Evolutionary conservation across 164 flowering plant species (phyloP).

Genomic region (Vitis riparia): DNA sequence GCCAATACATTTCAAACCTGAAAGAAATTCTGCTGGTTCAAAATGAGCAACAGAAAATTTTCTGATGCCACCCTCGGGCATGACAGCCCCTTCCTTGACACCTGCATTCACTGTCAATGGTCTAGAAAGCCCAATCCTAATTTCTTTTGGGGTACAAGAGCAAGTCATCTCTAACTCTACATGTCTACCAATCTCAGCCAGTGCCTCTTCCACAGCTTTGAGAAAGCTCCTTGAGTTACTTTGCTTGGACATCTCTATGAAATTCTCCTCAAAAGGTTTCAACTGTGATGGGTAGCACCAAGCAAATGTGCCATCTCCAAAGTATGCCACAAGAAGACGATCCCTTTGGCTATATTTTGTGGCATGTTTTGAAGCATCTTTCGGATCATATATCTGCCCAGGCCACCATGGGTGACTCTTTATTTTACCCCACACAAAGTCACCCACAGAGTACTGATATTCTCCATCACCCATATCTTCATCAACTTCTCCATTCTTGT

Average conservation of each 20-base stretch:
- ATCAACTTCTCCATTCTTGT: constrained; percentile 5
- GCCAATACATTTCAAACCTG: constrained; percentile 26
- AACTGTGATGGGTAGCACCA: constrained; percentile 78
- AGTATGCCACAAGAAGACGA: constrained; percentile 60
- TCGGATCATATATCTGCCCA: constrained; percentile 61
- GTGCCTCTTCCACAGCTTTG: constrained; percentile 51
- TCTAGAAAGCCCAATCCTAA: constrained; percentile 16
- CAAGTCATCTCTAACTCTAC: constrained; percentile 57
- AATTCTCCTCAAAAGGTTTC: constrained; percentile 60
- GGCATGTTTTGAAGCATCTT: constrained; percentile 65
- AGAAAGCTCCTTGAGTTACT: constrained; percentile 47
- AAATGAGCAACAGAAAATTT: constrained; percentile 4
- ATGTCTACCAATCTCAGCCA: constrained; percentile 52
- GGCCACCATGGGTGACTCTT: constrained; percentile 91
- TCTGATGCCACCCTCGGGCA: constrained; percentile 20
- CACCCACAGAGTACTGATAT: constrained; percentile 55
- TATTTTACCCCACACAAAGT: constrained; percentile 85
- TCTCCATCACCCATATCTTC: constrained; percentile 20
- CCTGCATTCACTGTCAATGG: constrained; percentile 45
- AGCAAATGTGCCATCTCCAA: constrained; percentile 72
- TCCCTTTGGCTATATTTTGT: constrained; percentile 34
- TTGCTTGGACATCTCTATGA: constrained; percentile 43
- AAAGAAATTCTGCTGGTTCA: constrained; percentile 24
- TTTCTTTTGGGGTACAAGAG: constrained; percentile 36
- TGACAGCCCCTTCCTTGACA: constrained; percentile 33